Conservation (phyloP, 345 rosid species). For the Populus davidiana region DNA sequence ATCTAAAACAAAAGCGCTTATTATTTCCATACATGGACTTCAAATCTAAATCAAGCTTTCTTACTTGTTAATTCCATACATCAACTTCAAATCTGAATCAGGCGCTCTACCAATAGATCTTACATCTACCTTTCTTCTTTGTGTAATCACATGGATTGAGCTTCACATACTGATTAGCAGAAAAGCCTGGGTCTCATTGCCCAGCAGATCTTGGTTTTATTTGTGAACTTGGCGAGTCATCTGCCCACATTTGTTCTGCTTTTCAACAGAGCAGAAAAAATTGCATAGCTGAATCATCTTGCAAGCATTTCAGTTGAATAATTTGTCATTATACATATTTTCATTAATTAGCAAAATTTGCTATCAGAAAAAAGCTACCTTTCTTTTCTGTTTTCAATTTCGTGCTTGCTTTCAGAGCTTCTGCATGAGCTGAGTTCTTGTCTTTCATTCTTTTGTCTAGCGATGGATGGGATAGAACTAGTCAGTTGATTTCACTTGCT, state of each 20-base stretch:
- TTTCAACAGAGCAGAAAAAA: neutral
- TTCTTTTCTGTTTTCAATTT: neutral
- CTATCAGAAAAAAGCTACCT: neutral
- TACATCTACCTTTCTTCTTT: neutral
- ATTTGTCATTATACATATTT: too few species aligned
- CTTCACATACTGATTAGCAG: neutral
- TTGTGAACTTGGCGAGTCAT: neutral
- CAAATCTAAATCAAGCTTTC: neutral
- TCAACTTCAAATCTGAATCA: neutral
- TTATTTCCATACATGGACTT: neutral
- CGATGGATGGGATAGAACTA: conserved; percentile 99
- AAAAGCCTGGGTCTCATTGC: neutral
- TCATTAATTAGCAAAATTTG: neutral
- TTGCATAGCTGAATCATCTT: neutral
- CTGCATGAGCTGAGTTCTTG: neutral
- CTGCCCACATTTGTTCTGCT: neutral
- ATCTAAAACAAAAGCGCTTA: neutral
- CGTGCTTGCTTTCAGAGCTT: neutral
- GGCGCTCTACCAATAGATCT: neutral
- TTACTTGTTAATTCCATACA: neutral
- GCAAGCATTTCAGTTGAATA: neutral
- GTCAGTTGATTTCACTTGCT: conserved; percentile 91
- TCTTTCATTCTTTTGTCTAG: conserved; percentile 39
- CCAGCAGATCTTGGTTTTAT: neutral
- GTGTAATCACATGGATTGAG: neutral